Evolutionary conservation across 371 early-diverging fungal species (phyloP), one percentile per base, ranked within the genome.

Genomic region (Lichtheimia corymbifera): DNA sequence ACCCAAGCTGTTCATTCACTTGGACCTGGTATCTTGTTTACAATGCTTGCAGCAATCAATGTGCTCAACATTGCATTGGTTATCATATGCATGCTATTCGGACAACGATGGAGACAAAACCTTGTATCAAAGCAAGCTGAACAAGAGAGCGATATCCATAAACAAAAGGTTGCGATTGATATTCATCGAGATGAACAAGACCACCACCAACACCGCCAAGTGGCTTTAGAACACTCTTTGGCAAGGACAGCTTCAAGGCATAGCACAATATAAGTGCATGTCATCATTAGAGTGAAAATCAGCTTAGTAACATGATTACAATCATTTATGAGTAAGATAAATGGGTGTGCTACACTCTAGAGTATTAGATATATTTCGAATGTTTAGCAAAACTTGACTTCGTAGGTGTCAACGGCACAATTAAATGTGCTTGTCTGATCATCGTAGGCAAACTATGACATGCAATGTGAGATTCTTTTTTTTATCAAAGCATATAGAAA

Each of bases 371-470:
- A 47, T 9, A 47, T 47, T 9, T 20, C 47, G 35, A 35, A 44
- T 44, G 14, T 17, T 59, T 59, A 59, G 53, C 75, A 74, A 47
- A 74, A 70, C 4, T 42, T 62, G 27, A 75, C 70, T 35, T 55
- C 60, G 58, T 76, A 76, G 13, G 24, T 59, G 13, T 66, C 62
- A 14, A 44, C 58, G 22, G n/a, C 40, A 62, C 77, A 76, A 17
- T 71, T 44, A 53, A 53, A 73, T 6, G 77, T 76, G 35, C 63
- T 65, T 20, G 65, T 67, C 22, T 65, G 61, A 62, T 79, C 79
- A 57, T 79, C 79, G 49, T 74, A 79, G 42, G 73, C 72, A 66
- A 79, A 43, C 74, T 72, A 66, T 56, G 41, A 22, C 22, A 20
- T 15, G 20, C 15, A 28, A 1, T n/a, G 13, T 35, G 30, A 25